These are phyloP conservation scores for Taphrina betulina DNA, from an alignment of 1,139 yeast species.

Conservation along the genomic window DNA sequence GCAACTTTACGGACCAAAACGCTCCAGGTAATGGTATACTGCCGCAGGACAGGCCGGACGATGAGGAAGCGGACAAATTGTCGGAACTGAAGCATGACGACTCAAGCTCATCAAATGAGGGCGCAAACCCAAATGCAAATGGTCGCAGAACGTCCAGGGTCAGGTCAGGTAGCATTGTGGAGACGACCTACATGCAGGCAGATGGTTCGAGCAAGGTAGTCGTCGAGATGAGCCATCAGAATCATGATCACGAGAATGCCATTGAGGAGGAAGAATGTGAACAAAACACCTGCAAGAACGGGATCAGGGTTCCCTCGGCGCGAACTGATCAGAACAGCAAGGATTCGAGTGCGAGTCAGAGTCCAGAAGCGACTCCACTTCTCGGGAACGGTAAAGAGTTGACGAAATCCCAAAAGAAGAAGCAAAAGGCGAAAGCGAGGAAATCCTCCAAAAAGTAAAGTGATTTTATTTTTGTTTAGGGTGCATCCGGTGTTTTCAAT, in stretches of 20 bases:
- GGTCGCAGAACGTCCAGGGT: slow-evolving; percentile 13
- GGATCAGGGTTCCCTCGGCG: slow-evolving; percentile 2
- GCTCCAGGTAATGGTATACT: neutral
- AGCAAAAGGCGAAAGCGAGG: slow-evolving; percentile 5
- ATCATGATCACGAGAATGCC: slow-evolving; percentile 20
- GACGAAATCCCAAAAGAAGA: slow-evolving; percentile 11
- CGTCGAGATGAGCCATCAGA: slow-evolving; percentile 21
- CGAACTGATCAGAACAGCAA: neutral
- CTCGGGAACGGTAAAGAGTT: slow-evolving; percentile 1
- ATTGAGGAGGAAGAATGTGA: slow-evolving; percentile 23
- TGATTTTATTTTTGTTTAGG: neutral
- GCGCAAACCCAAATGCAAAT: neutral
- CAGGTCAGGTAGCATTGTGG: slow-evolving; percentile 27
- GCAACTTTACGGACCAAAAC: neutral
- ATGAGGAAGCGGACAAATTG: neutral
- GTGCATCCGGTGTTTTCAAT: neutral
- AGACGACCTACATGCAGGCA: slow-evolving; percentile 23
- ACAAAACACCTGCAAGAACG: slow-evolving; percentile 4
- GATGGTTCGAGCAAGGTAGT: slow-evolving; percentile 30
- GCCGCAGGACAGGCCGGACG: slow-evolving; percentile 7
- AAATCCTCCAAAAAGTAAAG: neutral
- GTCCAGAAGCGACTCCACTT: slow-evolving; percentile 17
- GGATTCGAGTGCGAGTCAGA: slow-evolving; percentile 13
- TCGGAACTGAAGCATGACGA: neutral
- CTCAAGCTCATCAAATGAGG: neutral